Percentiles rank a stretch among this genome's conserved stretches.
Conservation (phyloP, 2,329 filamentous ascomycete genomes). For the Microdochium bolleyi region DNA sequence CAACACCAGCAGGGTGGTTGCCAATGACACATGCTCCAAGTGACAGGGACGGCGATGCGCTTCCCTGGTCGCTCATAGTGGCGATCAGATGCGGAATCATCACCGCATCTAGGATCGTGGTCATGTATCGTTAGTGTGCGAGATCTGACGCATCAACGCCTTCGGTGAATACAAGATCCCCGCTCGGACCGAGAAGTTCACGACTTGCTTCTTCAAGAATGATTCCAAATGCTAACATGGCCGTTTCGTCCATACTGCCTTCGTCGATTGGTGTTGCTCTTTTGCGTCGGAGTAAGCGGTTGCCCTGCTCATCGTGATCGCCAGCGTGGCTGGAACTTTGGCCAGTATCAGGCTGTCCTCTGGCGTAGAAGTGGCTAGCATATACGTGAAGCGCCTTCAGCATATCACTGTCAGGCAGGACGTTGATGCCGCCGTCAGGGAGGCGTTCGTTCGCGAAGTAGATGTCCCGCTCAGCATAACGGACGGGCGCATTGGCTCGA, state of each 20-base stretch:
- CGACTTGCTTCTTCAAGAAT: constrained; percentile 63
- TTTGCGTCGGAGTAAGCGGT: background rate
- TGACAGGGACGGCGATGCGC: background rate
- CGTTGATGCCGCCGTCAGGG: constrained; percentile 31
- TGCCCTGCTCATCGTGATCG: constrained; percentile 6
- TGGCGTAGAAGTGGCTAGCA: constrained; percentile 53
- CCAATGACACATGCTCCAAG: background rate
- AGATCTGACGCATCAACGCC: constrained; percentile 23
- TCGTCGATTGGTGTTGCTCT: constrained; percentile 28
- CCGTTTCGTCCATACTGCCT: constrained; percentile 69
- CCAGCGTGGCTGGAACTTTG: constrained; percentile 3
- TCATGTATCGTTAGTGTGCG: background rate
- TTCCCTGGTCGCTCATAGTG: background rate
- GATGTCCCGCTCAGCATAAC: constrained; percentile 63
- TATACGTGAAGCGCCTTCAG: constrained; percentile 64
- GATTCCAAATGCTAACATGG: constrained; percentile 66
- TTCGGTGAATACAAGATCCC: constrained; percentile 67
- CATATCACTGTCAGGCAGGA: constrained; percentile 61
- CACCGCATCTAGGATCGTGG: no score
- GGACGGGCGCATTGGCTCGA: constrained; percentile 52
- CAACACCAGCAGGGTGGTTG: background rate
- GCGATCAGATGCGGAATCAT: no score
- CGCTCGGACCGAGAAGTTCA: constrained; percentile 52
- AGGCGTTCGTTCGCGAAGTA: constrained; percentile 59
- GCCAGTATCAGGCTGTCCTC: background rate